Evolutionary conservation across 2,329 filamentous ascomycete species (phyloP), one percentile per base, ranked within the genome.

Genomic region (Dactylellina sp.): DNA sequence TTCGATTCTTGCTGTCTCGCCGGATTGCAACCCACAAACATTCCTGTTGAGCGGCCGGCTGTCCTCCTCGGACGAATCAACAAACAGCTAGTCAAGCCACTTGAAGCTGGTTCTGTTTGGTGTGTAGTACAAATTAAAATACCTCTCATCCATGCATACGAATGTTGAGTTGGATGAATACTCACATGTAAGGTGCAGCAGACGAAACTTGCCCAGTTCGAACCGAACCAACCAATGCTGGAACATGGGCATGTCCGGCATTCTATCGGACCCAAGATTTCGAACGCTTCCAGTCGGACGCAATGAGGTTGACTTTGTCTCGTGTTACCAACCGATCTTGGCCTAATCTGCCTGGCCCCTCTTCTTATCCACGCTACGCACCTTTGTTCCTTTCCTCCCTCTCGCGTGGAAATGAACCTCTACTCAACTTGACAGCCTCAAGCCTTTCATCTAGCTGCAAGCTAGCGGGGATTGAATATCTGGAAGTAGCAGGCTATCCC

Each of bases 371-470:
- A 22, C 14, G 22, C 37, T n/a, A 18, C 22, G 37, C 14, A 40
- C 14, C 37, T 18, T 37, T 6, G 20, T n/a, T 42, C n/a, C 7
- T 42, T 35, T 2, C 7, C 14, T 47, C 46, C n/a, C 35, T 22
- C 53, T 56, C 64, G 64, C 55, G 55, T 61, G 55, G 64, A 70
- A 55, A 60, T 59, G 50, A 56, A 24, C 20, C 46, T 42, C 4
- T 49, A 25, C 37, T 18, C 16, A 44, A 63, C 49, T 63, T 47
- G 40, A 52, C 37, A 56, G 49, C 40, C 50, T 3, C 7, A 35
- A 7, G n/a, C n/a, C 24, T 44, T 16, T 42, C 37, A 7, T 16
- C 18, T 18, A 49, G 40, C 14, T 35, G 12, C 9, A 18, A 39
- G 20, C 32, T 52, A 55, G 50, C 16, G 11, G 20, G 47, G 60